Evolutionary conservation across 1,284 basidiomycete genomes (phyloP), one percentile per base, ranked within the genome.

Genomic region (Ganoderma multipileum): DNA sequence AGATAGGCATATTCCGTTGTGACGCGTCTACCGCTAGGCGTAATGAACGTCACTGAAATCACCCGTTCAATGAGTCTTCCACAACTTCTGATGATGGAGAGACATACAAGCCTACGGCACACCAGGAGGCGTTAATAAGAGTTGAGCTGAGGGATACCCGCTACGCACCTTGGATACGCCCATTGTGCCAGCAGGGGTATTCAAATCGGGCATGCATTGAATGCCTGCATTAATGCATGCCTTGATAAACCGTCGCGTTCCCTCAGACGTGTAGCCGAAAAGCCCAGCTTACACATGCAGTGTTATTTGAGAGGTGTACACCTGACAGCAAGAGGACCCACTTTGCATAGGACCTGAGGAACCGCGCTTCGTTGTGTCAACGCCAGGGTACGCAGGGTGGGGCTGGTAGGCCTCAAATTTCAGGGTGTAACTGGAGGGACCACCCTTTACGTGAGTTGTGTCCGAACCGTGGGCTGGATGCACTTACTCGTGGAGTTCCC

Each of bases 1-100:
- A 93, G 82, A 73, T 93, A 93, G 0, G 88, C 89, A 1, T 84
- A 80, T 74, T 92, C 89, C 0, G 89, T 84, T 0, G 89, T 87
- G 2, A 89, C 88, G 1, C 91, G 86, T 65, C 79, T 76, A 39
- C 82, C 82, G 12, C 80, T 82, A 26, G 81, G 70, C 73, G 87
- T 82, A 61, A 91, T 82, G 71, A 88, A 92, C 0, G 89, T 90
- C 87, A 91, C 90, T 91, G 67, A 8, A 14, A 44, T 66, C 12
- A 26, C 4, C 12, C 12, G 11, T 52, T 52, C 23, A 14, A 26
- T 26, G 11, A 26, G 5, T 52, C 11, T 26, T 52, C n/a, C 23
- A 52, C 23, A 4, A 52, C 9, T 7, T 42, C 18, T 18, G 6
- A 42, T 47, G 12, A n/a, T 4, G 8, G 23, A 23, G 47, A 52